phyloP scores from a whole-genome alignment of 495 filamentous ascomycete genomes.

The Tuber calosporum region DNA sequence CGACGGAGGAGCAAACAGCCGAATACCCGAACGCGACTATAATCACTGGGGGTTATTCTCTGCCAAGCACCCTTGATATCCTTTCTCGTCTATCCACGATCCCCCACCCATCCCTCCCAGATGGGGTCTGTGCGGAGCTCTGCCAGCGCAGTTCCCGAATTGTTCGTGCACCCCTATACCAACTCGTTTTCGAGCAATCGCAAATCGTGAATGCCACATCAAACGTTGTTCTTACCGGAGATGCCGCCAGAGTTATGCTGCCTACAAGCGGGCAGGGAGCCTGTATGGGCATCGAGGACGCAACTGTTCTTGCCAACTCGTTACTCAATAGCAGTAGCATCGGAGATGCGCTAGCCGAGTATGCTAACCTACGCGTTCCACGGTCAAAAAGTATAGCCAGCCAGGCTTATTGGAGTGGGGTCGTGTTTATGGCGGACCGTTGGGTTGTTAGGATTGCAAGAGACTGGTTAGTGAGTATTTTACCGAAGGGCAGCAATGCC shows the following conservation, averaged over 20 bases:
- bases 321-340: slow-evolving; percentile 35
- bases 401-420: slow-evolving; percentile 33
- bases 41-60: slow-evolving; percentile 29
- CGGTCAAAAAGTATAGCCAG: slow-evolving; percentile 32
- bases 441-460: slow-evolving; percentile 36
- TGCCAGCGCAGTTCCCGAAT: slow-evolving; percentile 33
- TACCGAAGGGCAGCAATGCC: slow-evolving; percentile 19
- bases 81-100: slow-evolving; percentile 20
- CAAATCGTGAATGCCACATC: slow-evolving; percentile 21
- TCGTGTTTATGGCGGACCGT: slow-evolving; percentile 22
- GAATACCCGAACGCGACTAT: slow-evolving; percentile 18
- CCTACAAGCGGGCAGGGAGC: slow-evolving; percentile 34
- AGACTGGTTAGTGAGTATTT: slow-evolving; percentile 25
- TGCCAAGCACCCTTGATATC: slow-evolving; percentile 27
- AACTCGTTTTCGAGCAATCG: slow-evolving; percentile 19
- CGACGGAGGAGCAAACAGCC: background rate
- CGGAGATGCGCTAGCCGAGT: slow-evolving; percentile 16
- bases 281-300: slow-evolving; percentile 40
- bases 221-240: slow-evolving; percentile 29
- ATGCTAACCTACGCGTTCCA: slow-evolving; percentile 27
- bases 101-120: slow-evolving; percentile 24
- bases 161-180: slow-evolving; percentile 24
- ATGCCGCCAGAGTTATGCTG: slow-evolving; percentile 25
- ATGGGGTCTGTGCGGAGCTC: slow-evolving; percentile 27
- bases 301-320: slow-evolving; percentile 37